Evolutionary conservation across 2,329 filamentous ascomycete species (phyloP), one percentile per base, ranked within the genome.

Genomic region (Endocalyx cinctus): DNA sequence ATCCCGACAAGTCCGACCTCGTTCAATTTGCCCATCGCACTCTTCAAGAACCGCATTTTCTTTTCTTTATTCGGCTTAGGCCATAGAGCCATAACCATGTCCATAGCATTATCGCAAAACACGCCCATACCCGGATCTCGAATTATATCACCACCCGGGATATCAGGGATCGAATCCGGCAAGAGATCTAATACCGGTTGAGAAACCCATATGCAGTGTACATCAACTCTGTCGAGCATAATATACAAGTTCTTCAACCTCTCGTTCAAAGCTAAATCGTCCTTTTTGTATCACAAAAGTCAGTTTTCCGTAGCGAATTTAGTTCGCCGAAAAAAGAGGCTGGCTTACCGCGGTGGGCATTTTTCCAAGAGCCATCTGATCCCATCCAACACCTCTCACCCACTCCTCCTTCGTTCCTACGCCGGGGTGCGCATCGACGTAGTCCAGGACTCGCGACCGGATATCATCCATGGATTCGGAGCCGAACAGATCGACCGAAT

Each of bases 21-120:
- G 49, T 83, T 82, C 29, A 86, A 61, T 32, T 70, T 69, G 10
- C 48, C 51, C 73, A 84, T 82, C 10, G 81, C 81, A 5, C 70
- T 70, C 30, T 65, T 67, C 35, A 84, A 56, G 39, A 74, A 79
- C 16, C 53, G 56, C 5, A 66, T 63, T 48, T 77, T 81, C 43
- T 66, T 68, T n/a, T 64, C 63, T 5, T 55, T 57, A 27, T 62
- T 63, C 0, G 78, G 76, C 37, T 70, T 69, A 2, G 79, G 79
- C 63, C 77, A 81, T 13, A 74, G 46, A 3, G 64, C 58, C 36
- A 67, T 62, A 22, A 83, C 67, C 31, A 80, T 55, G 27, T 80
- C 75, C 72, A 84, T 83, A 16, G 81, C 80, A 49, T 84, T 84
- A 55, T 86, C 81, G 50, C 82, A 86, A 46, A 85, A 84, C 8